These are phyloP conservation scores for Verticillium tricorpus DNA, from an alignment of 2,329 filamentous ascomycete species.

Conservation along the genomic window DNA sequence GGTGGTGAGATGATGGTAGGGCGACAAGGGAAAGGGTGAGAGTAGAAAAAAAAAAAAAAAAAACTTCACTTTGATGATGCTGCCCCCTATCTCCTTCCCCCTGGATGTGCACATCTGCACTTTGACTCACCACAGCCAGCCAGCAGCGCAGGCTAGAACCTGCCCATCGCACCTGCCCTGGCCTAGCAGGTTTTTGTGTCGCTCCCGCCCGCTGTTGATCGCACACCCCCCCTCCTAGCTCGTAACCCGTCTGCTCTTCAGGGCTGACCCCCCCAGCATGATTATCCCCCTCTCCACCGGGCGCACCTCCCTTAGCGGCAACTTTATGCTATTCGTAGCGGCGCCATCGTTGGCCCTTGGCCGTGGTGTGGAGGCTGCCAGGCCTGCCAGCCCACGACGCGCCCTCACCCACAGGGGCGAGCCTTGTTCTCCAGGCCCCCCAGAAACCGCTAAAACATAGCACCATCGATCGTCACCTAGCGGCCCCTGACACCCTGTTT, in stretches of 20 bases:
- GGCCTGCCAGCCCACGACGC: background rate
- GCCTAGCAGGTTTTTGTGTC: background rate
- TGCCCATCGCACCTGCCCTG: background rate
- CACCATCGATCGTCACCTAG: slow-evolving; percentile 5
- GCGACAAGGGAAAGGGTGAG: no score
- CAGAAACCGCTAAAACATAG: slow-evolving; percentile 3
- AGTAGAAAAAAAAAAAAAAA: background rate
- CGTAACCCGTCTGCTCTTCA: background rate
- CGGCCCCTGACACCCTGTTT: slow-evolving; percentile 2
- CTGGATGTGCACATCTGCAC: background rate
- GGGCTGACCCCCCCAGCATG: background rate
- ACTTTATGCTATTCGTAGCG: background rate
- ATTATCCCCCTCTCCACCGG: background rate
- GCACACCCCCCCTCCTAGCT: background rate
- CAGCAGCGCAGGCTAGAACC: background rate
- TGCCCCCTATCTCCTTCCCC: background rate
- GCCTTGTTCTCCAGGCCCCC: slow-evolving; percentile 1
- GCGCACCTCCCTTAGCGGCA: background rate
- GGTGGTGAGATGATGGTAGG: background rate
- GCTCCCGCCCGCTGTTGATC: background rate
- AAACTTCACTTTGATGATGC: background rate
- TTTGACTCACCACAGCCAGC: background rate
- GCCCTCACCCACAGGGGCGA: background rate
- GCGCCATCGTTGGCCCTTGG: background rate
- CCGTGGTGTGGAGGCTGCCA: background rate